Conservation (phyloP, 352 stramenopile genomes). For the Chrysophaeum taylorii region DNA sequence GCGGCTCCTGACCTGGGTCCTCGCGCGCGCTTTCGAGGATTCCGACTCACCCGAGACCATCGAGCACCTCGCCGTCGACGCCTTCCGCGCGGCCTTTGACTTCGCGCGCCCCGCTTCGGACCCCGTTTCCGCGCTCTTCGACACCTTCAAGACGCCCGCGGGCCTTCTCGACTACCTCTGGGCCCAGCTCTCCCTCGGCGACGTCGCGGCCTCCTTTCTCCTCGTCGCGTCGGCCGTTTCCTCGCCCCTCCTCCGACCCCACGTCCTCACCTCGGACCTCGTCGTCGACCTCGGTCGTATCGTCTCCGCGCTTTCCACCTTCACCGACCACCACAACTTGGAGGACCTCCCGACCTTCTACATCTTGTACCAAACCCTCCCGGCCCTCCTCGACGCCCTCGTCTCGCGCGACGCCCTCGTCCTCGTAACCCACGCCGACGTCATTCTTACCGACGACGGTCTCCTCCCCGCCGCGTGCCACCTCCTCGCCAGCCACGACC, state of each 20-base stretch:
- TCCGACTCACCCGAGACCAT: background rate
- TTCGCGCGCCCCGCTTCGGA: too few species aligned
- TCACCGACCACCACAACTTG: background rate
- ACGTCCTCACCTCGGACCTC: background rate
- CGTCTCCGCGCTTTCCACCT: background rate
- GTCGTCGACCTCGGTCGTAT: background rate
- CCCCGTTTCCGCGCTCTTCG: too few species aligned
- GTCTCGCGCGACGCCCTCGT: background rate
- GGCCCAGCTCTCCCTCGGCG: too few species aligned
- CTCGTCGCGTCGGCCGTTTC: background rate
- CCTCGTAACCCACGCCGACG: background rate
- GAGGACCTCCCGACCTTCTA: background rate
- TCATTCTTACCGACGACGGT: background rate
- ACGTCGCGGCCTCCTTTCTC: background rate
- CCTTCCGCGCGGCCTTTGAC: background rate
- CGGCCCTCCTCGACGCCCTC: constrained; percentile 1
- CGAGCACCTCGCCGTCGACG: background rate
- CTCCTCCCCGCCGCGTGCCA: background rate
- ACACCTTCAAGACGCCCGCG: too few species aligned
- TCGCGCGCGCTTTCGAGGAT: background rate
- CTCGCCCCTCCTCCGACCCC: background rate
- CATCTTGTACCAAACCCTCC: background rate
- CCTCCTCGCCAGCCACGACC: background rate
- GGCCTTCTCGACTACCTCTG: too few species aligned
- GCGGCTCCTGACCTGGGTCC: background rate